Evolutionary conservation across 2,329 filamentous ascomycete species (phyloP).

Genomic region (Aspergillus sp.): DNA sequence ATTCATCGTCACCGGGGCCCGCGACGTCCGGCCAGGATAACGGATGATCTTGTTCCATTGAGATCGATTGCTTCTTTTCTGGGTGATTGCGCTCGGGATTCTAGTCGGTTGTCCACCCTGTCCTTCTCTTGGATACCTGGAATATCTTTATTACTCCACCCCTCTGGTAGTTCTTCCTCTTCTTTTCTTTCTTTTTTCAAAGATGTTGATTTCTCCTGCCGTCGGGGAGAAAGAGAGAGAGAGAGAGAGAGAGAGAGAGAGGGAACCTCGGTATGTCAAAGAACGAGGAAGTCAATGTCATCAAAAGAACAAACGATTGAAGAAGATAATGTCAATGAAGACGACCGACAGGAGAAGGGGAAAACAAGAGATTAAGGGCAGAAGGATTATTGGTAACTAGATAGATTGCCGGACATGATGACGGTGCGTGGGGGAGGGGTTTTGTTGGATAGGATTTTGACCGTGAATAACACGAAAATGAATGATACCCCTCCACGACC

Average conservation of each 20-base stretch:
- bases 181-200: background rate
- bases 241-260: too few relatives aligned
- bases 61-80: background rate
- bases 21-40: slow-evolving; percentile 35
- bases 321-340: background rate
- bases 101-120: too few relatives aligned
- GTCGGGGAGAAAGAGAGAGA: background rate
- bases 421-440: background rate
- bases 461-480: background rate
- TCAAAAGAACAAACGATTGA: background rate
- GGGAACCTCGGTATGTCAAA: background rate
- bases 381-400: background rate
- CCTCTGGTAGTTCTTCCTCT: background rate
- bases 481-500: background rate
- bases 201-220: background rate
- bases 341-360: background rate
- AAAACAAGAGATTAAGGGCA: background rate
- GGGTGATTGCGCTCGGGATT: background rate
- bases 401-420: slow-evolving; percentile 2
- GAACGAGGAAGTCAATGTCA: background rate
- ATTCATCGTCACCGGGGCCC: slow-evolving; percentile 46
- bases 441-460: background rate
- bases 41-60: slow-evolving; percentile 40
- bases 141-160: background rate
- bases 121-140: background rate